Conservation (phyloP, 352 stramenopile species). For the Saprolegnia parasitica region DNA sequence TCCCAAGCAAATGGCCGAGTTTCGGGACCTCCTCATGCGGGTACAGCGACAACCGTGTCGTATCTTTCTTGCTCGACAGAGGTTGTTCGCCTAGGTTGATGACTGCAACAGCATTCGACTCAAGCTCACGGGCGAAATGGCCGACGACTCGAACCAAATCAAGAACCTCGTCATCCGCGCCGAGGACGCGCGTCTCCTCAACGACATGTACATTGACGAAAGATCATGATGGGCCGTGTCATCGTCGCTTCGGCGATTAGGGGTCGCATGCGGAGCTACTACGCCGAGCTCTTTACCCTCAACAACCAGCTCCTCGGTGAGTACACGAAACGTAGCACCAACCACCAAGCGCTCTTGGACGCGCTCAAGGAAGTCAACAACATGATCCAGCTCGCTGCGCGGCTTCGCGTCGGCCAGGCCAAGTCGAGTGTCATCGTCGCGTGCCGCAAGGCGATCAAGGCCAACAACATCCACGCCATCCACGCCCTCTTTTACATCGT, state of each 20-base stretch:
- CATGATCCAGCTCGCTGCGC: conserved; percentile 87
- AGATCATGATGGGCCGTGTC: not conserved
- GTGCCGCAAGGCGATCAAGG: conserved; percentile 83
- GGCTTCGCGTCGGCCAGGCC: conserved; percentile 76
- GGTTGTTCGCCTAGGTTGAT: conserved; percentile 45
- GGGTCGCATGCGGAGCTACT: conserved; percentile 76
- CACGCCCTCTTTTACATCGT: conserved; percentile 81
- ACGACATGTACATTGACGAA: conserved; percentile 75
- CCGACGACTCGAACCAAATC: conserved; percentile 87
- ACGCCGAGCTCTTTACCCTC: conserved; percentile 87
- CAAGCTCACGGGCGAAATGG: conserved; percentile 90
- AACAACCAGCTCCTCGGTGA: conserved; percentile 89
- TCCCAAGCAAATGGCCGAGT: conserved; percentile 79
- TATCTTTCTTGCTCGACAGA: not conserved
- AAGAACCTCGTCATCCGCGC: conserved; percentile 88
- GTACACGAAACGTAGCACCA: conserved; percentile 90
- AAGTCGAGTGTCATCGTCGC: conserved; percentile 80
- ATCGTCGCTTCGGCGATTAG: conserved; percentile 29
- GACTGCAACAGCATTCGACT: conserved; percentile 86
- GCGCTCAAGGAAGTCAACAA: conserved; percentile 89
- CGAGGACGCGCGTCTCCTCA: conserved; percentile 89
- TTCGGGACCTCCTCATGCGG: conserved; percentile 63
- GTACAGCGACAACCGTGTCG: not conserved
- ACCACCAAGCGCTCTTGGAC: conserved; percentile 86
- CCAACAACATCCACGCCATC: conserved; percentile 83